Evolutionary conservation across 2,329 filamentous ascomycete species (phyloP), one percentile per base, ranked within the genome.

Genomic region (Fusarium duplospermum): DNA sequence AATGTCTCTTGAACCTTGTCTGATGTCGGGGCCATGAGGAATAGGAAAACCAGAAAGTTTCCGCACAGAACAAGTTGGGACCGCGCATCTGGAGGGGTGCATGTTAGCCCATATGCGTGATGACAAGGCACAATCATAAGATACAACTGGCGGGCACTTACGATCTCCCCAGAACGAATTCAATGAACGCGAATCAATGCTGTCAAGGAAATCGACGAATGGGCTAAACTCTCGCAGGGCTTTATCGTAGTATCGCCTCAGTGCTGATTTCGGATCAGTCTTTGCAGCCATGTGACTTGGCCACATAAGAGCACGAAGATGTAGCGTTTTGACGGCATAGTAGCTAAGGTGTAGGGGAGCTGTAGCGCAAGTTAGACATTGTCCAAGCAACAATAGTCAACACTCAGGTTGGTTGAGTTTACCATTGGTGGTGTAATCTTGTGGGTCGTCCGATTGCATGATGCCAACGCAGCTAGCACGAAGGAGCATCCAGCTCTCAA

Each of bases 31-130:
- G 82, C 81, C 35, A 82, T 74, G 11, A 84, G 77, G 61, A 84
- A 84, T 0, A 84, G 74, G 60, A 83, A 83, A 33, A 84, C 81
- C 31, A 84, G 67, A 57, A 84, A 83, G 67, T 84, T 84, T 20
- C 82, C 81, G 35, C 79, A 80, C 0, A 83, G 74, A 4, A 83
- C 81, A 1, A 84, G 75, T 59, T 84, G 81, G 0, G 81, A 82
- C 3, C 82, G 77, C 5, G 66, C 66, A 27, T 68, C 66, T 68
- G 6, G 14, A 35, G 14, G 18, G n/a, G 11, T n/a, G 5, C 11
- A 18, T 27, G 29, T 68, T 16, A 68, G 61, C 54, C 1, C 22
- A 18, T 13, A 18, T 2, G 31, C 13, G 18, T 33, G 27, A 54
- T 20, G 18, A 14, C 11, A 35, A 35, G n/a, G n/a, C 29, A 31